phyloP scores from a whole-genome alignment of 306 rosid species.

The Cucumis hystrix region DNA sequence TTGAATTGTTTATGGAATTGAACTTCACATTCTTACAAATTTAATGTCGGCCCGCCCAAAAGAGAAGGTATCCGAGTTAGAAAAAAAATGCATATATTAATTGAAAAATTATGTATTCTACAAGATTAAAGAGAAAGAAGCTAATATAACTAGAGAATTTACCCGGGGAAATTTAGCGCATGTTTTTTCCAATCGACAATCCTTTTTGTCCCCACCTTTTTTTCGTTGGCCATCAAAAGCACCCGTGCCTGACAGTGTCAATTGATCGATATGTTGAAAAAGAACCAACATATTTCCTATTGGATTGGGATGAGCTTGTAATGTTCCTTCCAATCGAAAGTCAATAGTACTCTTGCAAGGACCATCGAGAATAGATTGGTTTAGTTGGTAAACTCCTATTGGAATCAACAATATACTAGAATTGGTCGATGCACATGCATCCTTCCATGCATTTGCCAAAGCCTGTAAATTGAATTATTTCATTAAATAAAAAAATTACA shows the following conservation, averaged over 20 bases:
- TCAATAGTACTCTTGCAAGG: constrained; percentile 33
- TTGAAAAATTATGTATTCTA: too few species aligned
- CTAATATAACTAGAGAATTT: background rate
- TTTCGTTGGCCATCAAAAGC: constrained; percentile 33
- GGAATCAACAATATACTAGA: constrained; percentile 10
- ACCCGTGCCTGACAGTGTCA: constrained; percentile 30
- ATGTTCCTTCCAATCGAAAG: constrained; percentile 11
- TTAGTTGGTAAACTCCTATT: constrained; percentile 3
- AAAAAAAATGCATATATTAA: too few species aligned
- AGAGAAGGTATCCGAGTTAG: too few species aligned
- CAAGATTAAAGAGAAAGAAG: background rate
- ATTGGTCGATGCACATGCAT: constrained; percentile 15
- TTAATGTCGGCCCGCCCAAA: too few species aligned
- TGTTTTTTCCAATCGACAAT: background rate
- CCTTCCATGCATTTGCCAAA: constrained; percentile 23
- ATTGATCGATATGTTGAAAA: constrained; percentile 4
- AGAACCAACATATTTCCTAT: constrained; percentile 13
- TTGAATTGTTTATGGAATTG: background rate
- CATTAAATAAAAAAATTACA: background rate
- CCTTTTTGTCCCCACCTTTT: constrained; percentile 18
- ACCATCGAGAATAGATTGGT: constrained; percentile 1
- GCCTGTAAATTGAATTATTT: constrained; percentile 1
- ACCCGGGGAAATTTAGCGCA: constrained; percentile 20
- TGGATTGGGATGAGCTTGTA: constrained; percentile 17
- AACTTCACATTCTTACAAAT: background rate